Conservation (phyloP, 495 filamentous ascomycete species). For the Tuber umbilicatum region DNA sequence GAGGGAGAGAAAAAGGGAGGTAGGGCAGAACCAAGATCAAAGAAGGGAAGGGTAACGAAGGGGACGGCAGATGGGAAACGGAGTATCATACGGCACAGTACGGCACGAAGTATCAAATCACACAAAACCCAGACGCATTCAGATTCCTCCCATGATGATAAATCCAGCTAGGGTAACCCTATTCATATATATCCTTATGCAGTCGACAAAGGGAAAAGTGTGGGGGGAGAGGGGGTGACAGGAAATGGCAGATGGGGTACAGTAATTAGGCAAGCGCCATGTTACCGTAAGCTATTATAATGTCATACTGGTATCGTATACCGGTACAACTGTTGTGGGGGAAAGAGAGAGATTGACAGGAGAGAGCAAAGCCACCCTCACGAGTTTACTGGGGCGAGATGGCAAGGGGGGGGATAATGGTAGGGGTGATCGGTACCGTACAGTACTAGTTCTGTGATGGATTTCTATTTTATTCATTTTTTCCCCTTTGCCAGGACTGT, state of each 20-base stretch:
- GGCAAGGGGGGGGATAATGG: neutral
- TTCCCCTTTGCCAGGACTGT: neutral
- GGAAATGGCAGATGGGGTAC: neutral
- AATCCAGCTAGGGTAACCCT: neutral
- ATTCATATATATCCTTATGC: constrained; percentile 1
- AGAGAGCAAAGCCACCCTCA: neutral
- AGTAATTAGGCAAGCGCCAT: neutral
- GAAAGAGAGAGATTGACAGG: neutral
- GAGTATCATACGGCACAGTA: neutral
- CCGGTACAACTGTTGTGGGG: neutral
- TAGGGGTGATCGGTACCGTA: neutral
- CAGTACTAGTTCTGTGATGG: neutral
- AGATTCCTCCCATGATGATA: neutral
- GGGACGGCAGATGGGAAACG: constrained; percentile 6
- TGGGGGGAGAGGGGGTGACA: neutral
- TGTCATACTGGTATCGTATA: too few species aligned
- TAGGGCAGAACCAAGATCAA: neutral
- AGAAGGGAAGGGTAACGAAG: constrained; percentile 4
- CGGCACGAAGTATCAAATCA: neutral
- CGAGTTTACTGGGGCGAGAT: neutral
- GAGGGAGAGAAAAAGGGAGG: neutral
- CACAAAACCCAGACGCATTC: neutral
- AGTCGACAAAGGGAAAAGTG: neutral
- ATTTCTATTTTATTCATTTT: neutral
- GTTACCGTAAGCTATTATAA: neutral